Percentiles rank a stretch among this genome's conserved stretches.
Evolutionary conservation across 495 filamentous ascomycete species (phyloP).

Genomic region (Aspergillus steynii): DNA sequence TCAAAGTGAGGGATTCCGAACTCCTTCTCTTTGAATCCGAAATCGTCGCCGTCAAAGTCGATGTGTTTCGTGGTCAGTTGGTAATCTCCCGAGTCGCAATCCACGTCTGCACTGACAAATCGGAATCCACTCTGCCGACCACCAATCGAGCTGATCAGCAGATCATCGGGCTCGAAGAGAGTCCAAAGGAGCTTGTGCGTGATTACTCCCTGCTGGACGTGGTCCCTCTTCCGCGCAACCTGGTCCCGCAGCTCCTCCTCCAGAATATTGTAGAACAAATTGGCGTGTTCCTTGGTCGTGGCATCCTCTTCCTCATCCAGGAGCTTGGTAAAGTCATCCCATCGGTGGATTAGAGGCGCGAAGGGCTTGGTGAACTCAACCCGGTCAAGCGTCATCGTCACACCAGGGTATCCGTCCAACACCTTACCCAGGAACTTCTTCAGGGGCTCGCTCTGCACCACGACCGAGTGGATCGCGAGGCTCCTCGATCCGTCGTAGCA

Average conservation of each 20-base stretch:
- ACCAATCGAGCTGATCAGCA: slow-evolving; percentile 37
- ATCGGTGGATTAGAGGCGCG: slow-evolving; percentile 66
- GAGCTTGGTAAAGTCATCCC: slow-evolving; percentile 53
- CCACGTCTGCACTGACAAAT: slow-evolving; percentile 25
- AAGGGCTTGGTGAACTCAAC: slow-evolving; percentile 63
- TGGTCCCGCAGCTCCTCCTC: slow-evolving; percentile 58
- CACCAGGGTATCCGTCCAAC: slow-evolving; percentile 62
- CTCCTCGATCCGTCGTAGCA: slow-evolving; percentile 62
- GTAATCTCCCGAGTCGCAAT: slow-evolving; percentile 7
- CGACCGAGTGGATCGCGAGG: slow-evolving; percentile 60
- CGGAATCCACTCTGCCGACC: slow-evolving; percentile 40
- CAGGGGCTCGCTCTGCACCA: slow-evolving; percentile 64
- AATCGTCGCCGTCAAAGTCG: slow-evolving; percentile 60
- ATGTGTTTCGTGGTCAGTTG: slow-evolving; percentile 45
- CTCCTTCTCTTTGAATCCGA: slow-evolving; percentile 46
- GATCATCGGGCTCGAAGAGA: slow-evolving; percentile 50
- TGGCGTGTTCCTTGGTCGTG: slow-evolving; percentile 54
- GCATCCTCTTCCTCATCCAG: slow-evolving; percentile 48
- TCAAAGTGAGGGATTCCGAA: slow-evolving; percentile 51
- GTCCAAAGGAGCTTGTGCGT: slow-evolving; percentile 60
- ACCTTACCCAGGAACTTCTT: slow-evolving; percentile 57
- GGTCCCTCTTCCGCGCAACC: slow-evolving; percentile 58
- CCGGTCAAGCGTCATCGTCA: slow-evolving; percentile 59
- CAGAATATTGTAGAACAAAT: slow-evolving; percentile 56
- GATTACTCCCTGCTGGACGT: slow-evolving; percentile 58